Evolutionary conservation across 805 yeast species (phyloP).

Genomic region (Yarrowia sp.): DNA sequence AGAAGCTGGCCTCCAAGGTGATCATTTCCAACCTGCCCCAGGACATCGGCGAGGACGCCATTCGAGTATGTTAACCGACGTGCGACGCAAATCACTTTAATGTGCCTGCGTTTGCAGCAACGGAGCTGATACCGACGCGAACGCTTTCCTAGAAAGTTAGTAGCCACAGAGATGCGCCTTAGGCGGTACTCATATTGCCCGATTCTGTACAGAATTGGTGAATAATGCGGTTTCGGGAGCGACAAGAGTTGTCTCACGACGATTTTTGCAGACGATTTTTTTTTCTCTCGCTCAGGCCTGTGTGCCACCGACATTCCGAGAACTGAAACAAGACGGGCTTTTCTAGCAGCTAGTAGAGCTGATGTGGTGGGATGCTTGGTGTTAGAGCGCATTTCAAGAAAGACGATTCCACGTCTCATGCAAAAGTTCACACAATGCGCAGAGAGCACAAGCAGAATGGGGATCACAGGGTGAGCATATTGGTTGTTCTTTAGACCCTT

Average conservation of each 20-base stretch:
- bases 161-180: neutral
- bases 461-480: too few species aligned
- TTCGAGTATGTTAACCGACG: slow-evolving; percentile 29
- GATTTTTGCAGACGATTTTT: too few species aligned
- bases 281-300: neutral
- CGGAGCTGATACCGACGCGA: slow-evolving; percentile 23
- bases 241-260: too few species aligned
- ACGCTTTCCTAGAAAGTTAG: slow-evolving; percentile 6
- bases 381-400: too few species aligned
- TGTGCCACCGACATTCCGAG: slow-evolving; percentile 20
- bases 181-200: too few species aligned
- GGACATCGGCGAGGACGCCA: slow-evolving; percentile 35
- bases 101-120: too few species aligned
- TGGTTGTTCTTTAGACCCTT: too few species aligned
- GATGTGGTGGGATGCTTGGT: neutral
- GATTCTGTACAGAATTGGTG: neutral
- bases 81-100: too few species aligned
- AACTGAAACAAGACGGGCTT: slow-evolving; percentile 10
- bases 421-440: neutral
- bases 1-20: slow-evolving; percentile 66
- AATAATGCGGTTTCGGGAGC: neutral
- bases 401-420: too few species aligned
- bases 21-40: slow-evolving; percentile 66
- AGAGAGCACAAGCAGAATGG: neutral
- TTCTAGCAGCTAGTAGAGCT: neutral